A percentile compares a stretch with the other conserved stretches of the same genome.
Conservation (phyloP, 2,329 filamentous ascomycete species). For the Fusarium bulbicola region DNA sequence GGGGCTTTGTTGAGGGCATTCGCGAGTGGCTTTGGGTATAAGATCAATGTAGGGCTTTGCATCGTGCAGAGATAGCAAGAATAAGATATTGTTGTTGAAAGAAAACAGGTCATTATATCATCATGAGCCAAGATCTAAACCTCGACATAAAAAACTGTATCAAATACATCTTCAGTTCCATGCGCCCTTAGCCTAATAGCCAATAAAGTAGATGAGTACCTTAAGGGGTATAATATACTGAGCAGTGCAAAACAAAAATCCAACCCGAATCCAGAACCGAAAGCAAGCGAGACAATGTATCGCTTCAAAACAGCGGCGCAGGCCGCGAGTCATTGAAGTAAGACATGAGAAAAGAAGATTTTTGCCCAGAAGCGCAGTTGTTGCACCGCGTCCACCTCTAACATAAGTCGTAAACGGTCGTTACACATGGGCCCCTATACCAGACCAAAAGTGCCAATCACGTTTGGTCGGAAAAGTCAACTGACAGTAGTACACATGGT, state of each 20-base stretch:
- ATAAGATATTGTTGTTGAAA: neutral
- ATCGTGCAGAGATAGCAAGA: neutral
- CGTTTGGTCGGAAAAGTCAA: conserved; percentile 1
- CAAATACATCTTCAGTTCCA: conserved; percentile 24
- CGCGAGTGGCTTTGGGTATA: neutral
- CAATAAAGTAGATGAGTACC: conserved; percentile 16
- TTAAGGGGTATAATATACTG: conserved; percentile 34
- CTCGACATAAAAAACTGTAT: conserved; percentile 21
- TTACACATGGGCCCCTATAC: conserved; percentile 23
- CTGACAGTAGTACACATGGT: conserved; percentile 9
- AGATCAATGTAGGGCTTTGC: conserved; percentile 7
- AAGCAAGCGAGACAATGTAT: conserved; percentile 4
- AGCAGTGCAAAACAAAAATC: conserved; percentile 7
- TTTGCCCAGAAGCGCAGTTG: conserved; percentile 28
- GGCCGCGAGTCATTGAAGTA: conserved; percentile 1
- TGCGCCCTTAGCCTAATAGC: conserved; percentile 15
- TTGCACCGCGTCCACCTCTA: conserved; percentile 31
- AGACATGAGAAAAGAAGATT: conserved; percentile 16
- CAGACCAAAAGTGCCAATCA: conserved; percentile 5
- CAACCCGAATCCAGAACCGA: neutral
- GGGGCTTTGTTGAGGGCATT: neutral
- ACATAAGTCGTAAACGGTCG: conserved; percentile 38
- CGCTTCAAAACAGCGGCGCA: neutral
- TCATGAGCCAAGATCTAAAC: conserved; percentile 31
- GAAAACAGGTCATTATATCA: conserved; percentile 29